Evolutionary conservation across 2,329 filamentous ascomycete species (phyloP), one percentile per base, ranked within the genome.

Genomic region (Sclerotinia sclerotiorum): DNA sequence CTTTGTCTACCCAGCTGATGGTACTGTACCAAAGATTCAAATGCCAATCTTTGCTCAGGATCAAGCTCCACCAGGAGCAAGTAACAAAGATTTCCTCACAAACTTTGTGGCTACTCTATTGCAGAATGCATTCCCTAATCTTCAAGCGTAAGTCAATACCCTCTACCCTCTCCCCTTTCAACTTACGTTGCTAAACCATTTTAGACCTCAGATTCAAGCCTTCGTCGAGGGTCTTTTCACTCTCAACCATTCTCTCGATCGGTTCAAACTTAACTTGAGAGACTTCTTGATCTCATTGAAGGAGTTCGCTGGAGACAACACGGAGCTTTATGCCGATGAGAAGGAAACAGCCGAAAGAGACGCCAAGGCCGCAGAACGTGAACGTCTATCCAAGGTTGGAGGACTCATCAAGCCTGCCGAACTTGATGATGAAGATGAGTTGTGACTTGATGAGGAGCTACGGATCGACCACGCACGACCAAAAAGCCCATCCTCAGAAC

Each of bases 201-300:
- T 52, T 76, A 97, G 91, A 74, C 84, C 86, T 29, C 95, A 99
- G 87, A 95, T 98, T 75, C 87, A 90, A 73, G 86, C 87, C 67
- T 99, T 99, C 79, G 94, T 98, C 64, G 89, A 96, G 75, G 92
- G 92, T 15, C 82, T 99, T 15, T 97, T 99, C 80, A 87, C 89
- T 8, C 86, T 92, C 73, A 98, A 97, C 79, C 91, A 90, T 68
- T 91, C 97, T 76, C 89, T 96, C 73, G 91, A 92, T 78, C 93
- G 93, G 79, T 99, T 99, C 89, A 97, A 97, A 79, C 88, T 97
- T 67, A 93, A 96, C 76, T 84, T 99, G 65, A 93, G 95, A 73
- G 95, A 99, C 81, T 99, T 99, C 87, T 83, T 99, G 74, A 97
- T 99, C 76, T 96, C 94, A 29, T 84, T 99, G 74, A 97, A 97